A percentile compares a stretch with the other conserved stretches of the same genome.
These are phyloP conservation scores for Colletotrichum karsti DNA, from an alignment of 2,329 filamentous ascomycete genomes.

Conservation along the genomic window DNA sequence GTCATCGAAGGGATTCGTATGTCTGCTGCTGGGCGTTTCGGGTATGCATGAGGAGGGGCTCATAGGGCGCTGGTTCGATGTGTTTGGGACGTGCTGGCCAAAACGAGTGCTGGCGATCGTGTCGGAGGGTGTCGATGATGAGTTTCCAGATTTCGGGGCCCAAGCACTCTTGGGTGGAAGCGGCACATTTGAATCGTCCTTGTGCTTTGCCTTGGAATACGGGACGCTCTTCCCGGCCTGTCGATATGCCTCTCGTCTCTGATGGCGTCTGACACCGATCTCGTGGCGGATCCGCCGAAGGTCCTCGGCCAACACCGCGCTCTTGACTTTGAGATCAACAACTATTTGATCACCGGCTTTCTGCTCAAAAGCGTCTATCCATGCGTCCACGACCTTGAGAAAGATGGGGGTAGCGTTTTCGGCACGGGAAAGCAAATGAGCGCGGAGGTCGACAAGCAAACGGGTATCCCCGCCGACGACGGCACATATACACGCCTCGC, in stretches of 20 bases:
- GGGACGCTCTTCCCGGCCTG: background rate
- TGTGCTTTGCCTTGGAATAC: background rate
- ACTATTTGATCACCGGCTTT: too few species aligned
- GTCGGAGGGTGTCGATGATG: background rate
- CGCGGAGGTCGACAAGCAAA: conserved; percentile 54
- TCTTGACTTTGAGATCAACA: background rate
- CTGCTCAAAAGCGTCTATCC: conserved; percentile 46
- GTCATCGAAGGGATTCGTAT: background rate
- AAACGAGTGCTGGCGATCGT: background rate
- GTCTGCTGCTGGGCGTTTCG: background rate
- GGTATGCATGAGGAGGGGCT: background rate
- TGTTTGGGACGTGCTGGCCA: background rate
- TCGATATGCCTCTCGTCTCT: background rate
- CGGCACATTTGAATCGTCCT: background rate
- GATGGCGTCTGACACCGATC: conserved; percentile 22
- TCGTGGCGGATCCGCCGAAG: conserved; percentile 14
- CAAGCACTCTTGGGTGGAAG: background rate
- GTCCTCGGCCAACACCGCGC: conserved; percentile 9
- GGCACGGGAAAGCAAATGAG: conserved; percentile 49
- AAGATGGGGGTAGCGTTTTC: conserved; percentile 43
- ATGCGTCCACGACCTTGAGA: conserved; percentile 50
- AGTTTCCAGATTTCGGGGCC: background rate
- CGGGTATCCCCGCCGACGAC: conserved; percentile 52
- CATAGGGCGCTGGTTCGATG: background rate
- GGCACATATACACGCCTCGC: conserved; percentile 63